Conservation (phyloP, 345 rosid species). For the Ceriops decandra region DNA sequence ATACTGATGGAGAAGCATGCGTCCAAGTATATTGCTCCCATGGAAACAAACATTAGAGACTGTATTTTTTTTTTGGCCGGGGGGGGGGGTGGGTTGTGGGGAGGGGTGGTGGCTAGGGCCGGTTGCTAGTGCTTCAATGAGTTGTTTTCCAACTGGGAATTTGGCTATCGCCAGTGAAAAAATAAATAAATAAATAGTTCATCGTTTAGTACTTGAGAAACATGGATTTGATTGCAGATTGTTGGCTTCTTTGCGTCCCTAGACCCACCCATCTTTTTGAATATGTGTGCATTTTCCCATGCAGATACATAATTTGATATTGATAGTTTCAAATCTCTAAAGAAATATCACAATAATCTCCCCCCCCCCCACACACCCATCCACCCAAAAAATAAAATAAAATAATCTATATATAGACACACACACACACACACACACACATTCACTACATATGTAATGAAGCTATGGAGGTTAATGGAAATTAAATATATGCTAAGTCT, state of each 20-base stretch:
- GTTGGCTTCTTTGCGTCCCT: conserved; percentile 25
- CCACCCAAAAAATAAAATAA: too few species aligned
- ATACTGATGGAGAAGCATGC: conserved; percentile 16
- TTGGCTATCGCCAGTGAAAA: conserved; percentile 13
- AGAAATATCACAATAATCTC: too few species aligned
- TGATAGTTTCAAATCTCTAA: too few species aligned
- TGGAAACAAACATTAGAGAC: too few species aligned
- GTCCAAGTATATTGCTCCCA: too few species aligned
- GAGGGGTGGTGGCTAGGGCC: conserved; percentile 12
- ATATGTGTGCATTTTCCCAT: neutral
- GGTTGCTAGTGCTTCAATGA: conserved; percentile 35
- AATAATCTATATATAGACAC: too few species aligned
- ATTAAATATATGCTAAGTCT: too few species aligned
- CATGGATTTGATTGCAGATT: conserved; percentile 51
- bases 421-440: too few species aligned
- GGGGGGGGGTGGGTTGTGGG: conserved; percentile 6
- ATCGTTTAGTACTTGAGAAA: conserved; percentile 32
- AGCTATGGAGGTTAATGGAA: too few species aligned
- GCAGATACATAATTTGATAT: too few species aligned
- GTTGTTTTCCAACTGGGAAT: conserved; percentile 50
- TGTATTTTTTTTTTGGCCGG: neutral
- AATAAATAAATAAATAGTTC: neutral
- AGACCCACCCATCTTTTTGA: conserved; percentile 17
- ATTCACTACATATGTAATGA: too few species aligned
- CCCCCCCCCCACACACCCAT: too few species aligned